These are phyloP conservation scores for Aspergillus pseudonomiae DNA, from an alignment of 2,329 filamentous ascomycete species.

Conservation along the genomic window DNA sequence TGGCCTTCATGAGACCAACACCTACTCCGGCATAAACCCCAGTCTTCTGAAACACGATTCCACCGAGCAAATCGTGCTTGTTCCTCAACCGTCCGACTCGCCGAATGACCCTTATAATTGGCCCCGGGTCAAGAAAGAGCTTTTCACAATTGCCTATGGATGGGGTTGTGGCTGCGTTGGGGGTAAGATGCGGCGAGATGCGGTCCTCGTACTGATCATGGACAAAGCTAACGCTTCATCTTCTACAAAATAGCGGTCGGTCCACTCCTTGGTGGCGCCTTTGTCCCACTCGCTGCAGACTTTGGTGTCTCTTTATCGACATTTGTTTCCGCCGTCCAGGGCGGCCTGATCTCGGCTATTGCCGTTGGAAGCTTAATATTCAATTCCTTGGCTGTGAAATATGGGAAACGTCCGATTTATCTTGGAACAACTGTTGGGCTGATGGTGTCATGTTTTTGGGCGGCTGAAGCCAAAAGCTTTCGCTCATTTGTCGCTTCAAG, in stretches of 20 bases:
- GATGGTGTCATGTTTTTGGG: background rate
- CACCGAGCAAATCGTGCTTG: conserved; percentile 29
- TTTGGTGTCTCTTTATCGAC: conserved; percentile 35
- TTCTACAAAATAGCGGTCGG: background rate
- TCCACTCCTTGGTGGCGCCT: background rate
- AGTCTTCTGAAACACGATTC: conserved; percentile 38
- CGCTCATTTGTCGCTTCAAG: conserved; percentile 34
- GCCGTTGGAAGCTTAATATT: conserved; percentile 41
- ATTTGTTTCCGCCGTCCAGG: conserved; percentile 41
- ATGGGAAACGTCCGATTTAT: conserved; percentile 43
- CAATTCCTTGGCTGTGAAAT: conserved; percentile 42
- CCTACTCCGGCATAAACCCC: conserved; percentile 24
- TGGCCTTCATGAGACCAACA: background rate
- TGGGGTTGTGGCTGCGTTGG: conserved; percentile 47
- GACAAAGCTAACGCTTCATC: background rate
- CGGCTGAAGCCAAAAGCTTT: background rate
- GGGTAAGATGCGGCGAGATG: conserved; percentile 39
- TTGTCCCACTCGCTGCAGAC: conserved; percentile 35
- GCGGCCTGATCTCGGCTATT: conserved; percentile 39
- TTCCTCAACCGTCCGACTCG: conserved; percentile 30
- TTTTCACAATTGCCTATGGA: conserved; percentile 44
- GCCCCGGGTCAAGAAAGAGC: conserved; percentile 35
- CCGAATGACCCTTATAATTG: conserved; percentile 32
- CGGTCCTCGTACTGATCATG: conserved; percentile 43
- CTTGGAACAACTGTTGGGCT: conserved; percentile 34